These are phyloP conservation scores for Vigna radiata DNA, from an alignment of 306 rosid genomes.

Conservation along the genomic window DNA sequence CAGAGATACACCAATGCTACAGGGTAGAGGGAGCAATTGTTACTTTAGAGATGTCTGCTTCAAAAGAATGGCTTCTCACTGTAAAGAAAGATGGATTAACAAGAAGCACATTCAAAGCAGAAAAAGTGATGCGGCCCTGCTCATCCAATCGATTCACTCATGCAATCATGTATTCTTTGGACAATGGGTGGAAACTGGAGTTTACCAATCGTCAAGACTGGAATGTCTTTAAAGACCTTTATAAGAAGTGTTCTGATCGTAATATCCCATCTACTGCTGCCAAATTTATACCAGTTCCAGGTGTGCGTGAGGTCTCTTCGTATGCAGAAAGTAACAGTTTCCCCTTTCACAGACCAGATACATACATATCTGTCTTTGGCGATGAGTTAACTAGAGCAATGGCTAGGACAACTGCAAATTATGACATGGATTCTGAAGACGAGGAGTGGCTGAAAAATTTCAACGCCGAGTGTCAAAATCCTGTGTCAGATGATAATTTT, in stretches of 20 bases:
- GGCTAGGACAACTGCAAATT: slow-evolving; percentile 64
- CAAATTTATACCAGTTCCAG: slow-evolving; percentile 81
- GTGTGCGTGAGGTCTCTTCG: slow-evolving; percentile 63
- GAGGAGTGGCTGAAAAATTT: slow-evolving; percentile 76
- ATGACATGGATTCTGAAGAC: slow-evolving; percentile 90
- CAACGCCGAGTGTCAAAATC: slow-evolving; percentile 55
- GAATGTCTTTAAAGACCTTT: slow-evolving; percentile 74
- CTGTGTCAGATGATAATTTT: slow-evolving; percentile 65
- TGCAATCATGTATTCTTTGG: slow-evolving; percentile 57
- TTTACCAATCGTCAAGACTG: slow-evolving; percentile 70
- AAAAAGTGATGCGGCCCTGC: slow-evolving; percentile 66
- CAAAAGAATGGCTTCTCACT: slow-evolving; percentile 71
- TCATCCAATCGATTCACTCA: slow-evolving; percentile 63
- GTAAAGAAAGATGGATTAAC: slow-evolving; percentile 70
- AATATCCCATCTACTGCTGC: slow-evolving; percentile 51
- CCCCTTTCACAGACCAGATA: slow-evolving; percentile 60
- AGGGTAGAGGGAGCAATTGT: slow-evolving; percentile 61
- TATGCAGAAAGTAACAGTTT: slow-evolving; percentile 51
- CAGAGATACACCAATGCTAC: slow-evolving; percentile 62
- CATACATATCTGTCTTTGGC: slow-evolving; percentile 61
- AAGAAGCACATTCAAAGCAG: slow-evolving; percentile 65
- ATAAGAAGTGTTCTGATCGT: slow-evolving; percentile 78
- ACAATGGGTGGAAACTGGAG: slow-evolving; percentile 77
- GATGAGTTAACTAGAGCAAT: slow-evolving; percentile 81
- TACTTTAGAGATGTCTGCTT: slow-evolving; percentile 59